Evolutionary conservation across 345 rosid genomes (phyloP), one percentile per base, ranked within the genome.

Genomic region (Nasturtium officinale): DNA sequence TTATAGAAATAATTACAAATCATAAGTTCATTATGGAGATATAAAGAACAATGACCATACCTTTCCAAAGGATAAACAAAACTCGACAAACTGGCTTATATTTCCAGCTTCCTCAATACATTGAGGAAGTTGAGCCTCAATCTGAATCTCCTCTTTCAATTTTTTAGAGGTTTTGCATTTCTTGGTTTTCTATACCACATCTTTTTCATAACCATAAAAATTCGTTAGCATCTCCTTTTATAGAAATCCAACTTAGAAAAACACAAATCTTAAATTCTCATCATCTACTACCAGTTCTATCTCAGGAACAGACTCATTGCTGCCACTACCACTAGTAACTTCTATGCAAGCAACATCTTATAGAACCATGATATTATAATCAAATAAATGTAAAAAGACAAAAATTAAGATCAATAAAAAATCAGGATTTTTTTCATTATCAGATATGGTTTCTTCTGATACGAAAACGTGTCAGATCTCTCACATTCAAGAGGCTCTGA

Each of bases 11-110:
- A 35, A 57, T 9, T 56, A 42, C 26, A 69, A 7, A 58, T 17
- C 35, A 42, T 13, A 4, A 42, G 6, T 42, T 42, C 2, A 42
- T 13, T 42, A 35, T 26, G 15, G 11, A 33, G 26, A n/a, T 2
- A 57, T 20, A 59, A 9, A 37, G 30, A 59, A 2, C 10, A 16
- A 3, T 65, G 16, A 33, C 11, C 28, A 42, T 81, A 85, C 98
- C 95, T 82, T 71, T 56, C 85, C 84, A 77, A 92, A 92, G 75
- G 90, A 82, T 46, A 85, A 74, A 79, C 91, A 88, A 78, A 92
- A 92, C 79, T 85, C 92, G 29, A 88, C 69, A 76, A 92, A 88
- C 71, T 90, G 98, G 71, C 87, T 78, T 45, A 87, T 85, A 54
- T 85, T 79, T 37, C 95, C 98, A 62, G 78, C 81, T 74, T 78